Evolutionary conservation across 202 grass and related monocot species (phyloP), one percentile per base, ranked within the genome.

Genomic region (Saccharum hybrid): DNA sequence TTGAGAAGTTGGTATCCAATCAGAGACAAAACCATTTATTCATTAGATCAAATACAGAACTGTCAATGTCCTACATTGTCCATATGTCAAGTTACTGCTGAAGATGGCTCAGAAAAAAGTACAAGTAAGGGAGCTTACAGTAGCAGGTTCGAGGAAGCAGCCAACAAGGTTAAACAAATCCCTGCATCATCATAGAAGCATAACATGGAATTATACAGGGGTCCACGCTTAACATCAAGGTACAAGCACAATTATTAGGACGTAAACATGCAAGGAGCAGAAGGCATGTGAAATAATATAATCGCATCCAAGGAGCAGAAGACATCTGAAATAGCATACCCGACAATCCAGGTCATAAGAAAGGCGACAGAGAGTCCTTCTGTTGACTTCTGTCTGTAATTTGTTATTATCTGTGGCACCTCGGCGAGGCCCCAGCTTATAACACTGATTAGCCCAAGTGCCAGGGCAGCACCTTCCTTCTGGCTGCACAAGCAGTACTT

Each of bases 101-200:
- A 11, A 26, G n/a, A 71, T 54, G 30, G 72, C 33, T 59, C n/a
- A 61, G 57, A 68, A 60, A 65, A 52, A 7, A 18, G 22, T 37
- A 42, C 31, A 82, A 68, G 12, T 26, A 26, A 0, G 0, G 9
- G 62, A 64, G 87, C 93, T 94, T 96, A 99, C 96, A 76, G 96
- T 99, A 76, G 84, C 84, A 75, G 96, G 91, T 80, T 99, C 96
- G 75, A 99, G 81, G 72, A 94, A 89, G 86, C 96, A 99, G 31
- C 96, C 96, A 4, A 72, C 34, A 73, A 99, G 78, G 63, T 99
- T 99, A 91, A 99, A 96, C 56, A 99, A 77, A 89, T 99, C 96
- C 88, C 96, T 99, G 83, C 81, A 74, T 21, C 74, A 84, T 75
- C 42, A 39, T 65, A 82, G 26, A 79, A 79, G 77, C 79, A 86